Evolutionary conservation across 208 protist genomes (phyloP), one percentile per base, ranked within the genome.

Genomic region (Leptomonas seymouri): DNA sequence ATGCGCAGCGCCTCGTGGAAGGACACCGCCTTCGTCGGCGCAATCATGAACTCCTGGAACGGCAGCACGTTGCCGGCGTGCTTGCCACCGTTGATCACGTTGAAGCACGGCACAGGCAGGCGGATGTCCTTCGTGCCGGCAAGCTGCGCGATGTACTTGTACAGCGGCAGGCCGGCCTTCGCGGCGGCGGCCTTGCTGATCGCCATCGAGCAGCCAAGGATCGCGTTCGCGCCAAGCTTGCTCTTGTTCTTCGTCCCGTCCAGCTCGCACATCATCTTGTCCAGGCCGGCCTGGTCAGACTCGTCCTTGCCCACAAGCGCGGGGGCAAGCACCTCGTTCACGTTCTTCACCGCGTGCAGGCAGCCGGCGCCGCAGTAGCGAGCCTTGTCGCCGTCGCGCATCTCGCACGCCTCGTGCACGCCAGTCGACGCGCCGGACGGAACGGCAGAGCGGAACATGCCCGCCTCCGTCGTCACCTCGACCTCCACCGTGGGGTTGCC

Each of bases 41-140:
- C 81, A 71, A 99, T 98, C 98, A 99, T 99, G 85, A 99, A 99
- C 89, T 99, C 99, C 92, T 95, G 89, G 76, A 95, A 95, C 25
- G 86, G 87, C 34, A 95, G 74, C 63, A 88, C 85, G 82, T 99
- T 99, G 64, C 98, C 99, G 42, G 99, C 99, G 81, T 99, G 99
- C 64, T 89, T 94, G 74, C 99, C 99, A 66, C 99, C 99, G 91
- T 99, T 99, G 86, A 99, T 99, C 61, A 99, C 96, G 87, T 99
- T 99, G 92, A 99, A 98, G 65, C 93, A 98, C 31, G 97, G 97
- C 54, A 98, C 93, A 4, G 98, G 98, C 39, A 96, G 80, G 54
- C 75, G 74, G 72, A 89, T 58, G 85, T 93, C 71, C 84, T 85
- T 81, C 66, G 90, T 95, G 63, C 93, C 97, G 31, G 95, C 86